These are phyloP conservation scores for Mycena venus DNA, from an alignment of 768 basidiomycete genomes.

Conservation along the genomic window DNA sequence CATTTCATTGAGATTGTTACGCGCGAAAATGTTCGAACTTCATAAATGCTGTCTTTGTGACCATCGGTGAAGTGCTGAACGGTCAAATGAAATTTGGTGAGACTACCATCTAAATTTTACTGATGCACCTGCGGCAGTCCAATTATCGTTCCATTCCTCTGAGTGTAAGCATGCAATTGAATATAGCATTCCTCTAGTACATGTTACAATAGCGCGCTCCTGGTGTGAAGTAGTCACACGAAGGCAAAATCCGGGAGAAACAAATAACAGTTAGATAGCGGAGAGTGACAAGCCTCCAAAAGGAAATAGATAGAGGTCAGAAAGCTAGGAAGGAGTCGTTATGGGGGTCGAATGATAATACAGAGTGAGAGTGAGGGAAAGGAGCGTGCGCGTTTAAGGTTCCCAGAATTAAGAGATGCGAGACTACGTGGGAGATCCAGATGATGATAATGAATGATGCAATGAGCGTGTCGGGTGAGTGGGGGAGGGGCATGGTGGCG, in stretches of 20 bases:
- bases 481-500: slow-evolving; percentile 4
- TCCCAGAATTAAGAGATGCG: slow-evolving; percentile 47
- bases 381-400: slow-evolving; percentile 30
- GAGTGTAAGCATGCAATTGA: slow-evolving; percentile 27
- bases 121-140: too few species aligned
- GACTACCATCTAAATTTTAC: too few species aligned
- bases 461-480: slow-evolving; percentile 33
- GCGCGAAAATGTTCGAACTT: too few species aligned
- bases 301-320: slow-evolving; percentile 37
- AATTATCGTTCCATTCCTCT: not conserved
- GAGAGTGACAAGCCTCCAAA: slow-evolving; percentile 27
- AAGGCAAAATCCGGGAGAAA: slow-evolving; percentile 43
- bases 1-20: not conserved
- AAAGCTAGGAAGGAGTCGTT: slow-evolving; percentile 27
- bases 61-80: too few species aligned
- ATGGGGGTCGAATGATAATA: slow-evolving; percentile 33
- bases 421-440: slow-evolving; percentile 37
- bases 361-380: slow-evolving; percentile 24
- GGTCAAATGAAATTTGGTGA: too few species aligned
- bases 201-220: slow-evolving; percentile 48
- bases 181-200: slow-evolving; percentile 45
- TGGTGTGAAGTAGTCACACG: slow-evolving; percentile 42
- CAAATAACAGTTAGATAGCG: slow-evolving; percentile 45
- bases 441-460: slow-evolving; percentile 24
- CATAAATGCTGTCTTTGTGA: too few species aligned